These are phyloP conservation scores for Pelargonium cotyledonis DNA, from an alignment of 441 rosid species.

Conservation along the genomic window DNA sequence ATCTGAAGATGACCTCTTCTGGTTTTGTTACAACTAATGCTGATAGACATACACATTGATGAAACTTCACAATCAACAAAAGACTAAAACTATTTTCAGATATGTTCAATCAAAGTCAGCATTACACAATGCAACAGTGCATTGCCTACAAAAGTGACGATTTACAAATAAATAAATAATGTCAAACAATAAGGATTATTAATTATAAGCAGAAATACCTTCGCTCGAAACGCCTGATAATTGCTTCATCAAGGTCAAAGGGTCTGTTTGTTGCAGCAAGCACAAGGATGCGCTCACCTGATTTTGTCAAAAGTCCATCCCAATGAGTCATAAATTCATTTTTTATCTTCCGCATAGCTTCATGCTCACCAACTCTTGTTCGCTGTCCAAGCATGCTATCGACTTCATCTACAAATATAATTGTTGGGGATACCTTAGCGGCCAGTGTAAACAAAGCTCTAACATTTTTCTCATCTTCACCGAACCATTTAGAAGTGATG, in stretches of 20 bases:
- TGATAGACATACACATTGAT: background rate
- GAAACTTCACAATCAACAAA: background rate
- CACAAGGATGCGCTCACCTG: conserved; percentile 59
- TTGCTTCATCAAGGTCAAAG: conserved; percentile 76
- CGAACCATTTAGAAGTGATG: conserved; percentile 72
- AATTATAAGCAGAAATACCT: conserved; percentile 31
- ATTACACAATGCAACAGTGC: background rate
- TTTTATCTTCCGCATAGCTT: conserved; percentile 54
- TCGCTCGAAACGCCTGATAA: conserved; percentile 69
- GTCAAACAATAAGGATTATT: background rate
- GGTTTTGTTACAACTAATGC: background rate
- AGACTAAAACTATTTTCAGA: background rate
- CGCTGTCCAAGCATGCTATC: conserved; percentile 84
- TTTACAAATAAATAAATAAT: background rate
- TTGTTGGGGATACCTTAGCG: conserved; percentile 67
- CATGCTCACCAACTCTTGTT: conserved; percentile 70
- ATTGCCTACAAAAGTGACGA: background rate
- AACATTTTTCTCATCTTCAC: conserved; percentile 79
- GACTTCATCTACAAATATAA: conserved; percentile 71
- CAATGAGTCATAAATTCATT: conserved; percentile 49
- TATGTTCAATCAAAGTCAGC: background rate
- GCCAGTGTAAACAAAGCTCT: conserved; percentile 69
- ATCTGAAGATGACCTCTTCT: background rate
- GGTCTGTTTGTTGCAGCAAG: conserved; percentile 82
- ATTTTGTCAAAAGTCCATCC: conserved; percentile 62